Percentiles rank a stretch among this genome's conserved stretches.
Evolutionary conservation across 345 rosid species (phyloP).

Genomic region (Linum tenue): DNA sequence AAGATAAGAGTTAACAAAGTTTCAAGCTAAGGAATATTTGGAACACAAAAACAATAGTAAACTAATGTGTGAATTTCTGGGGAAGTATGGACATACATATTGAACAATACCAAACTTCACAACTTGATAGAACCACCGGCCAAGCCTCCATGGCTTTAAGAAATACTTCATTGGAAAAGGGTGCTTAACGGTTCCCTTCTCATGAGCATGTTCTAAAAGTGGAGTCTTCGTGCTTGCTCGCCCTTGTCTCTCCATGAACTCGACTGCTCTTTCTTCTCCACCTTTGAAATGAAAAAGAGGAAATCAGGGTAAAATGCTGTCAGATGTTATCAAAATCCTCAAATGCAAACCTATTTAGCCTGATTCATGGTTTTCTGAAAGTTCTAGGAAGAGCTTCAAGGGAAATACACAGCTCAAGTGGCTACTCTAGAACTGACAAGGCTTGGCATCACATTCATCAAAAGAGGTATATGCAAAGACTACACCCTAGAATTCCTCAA

Average conservation of each 20-base stretch:
- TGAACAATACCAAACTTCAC: slow-evolving; percentile 96
- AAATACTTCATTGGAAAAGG: slow-evolving; percentile 83
- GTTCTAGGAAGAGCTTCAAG: too few species aligned
- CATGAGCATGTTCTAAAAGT: slow-evolving; percentile 47
- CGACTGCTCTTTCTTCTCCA: slow-evolving; percentile 82
- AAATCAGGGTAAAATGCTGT: background rate
- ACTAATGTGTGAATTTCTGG: background rate
- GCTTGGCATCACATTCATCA: too few species aligned
- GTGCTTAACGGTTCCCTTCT: slow-evolving; percentile 59
- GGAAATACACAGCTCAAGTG: too few species aligned
- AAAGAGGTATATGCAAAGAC: too few species aligned
- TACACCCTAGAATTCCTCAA: too few species aligned
- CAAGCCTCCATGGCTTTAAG: slow-evolving; percentile 85
- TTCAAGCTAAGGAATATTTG: background rate
- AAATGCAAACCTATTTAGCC: background rate
- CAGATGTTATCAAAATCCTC: background rate
- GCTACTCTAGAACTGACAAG: too few species aligned
- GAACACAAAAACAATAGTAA: slow-evolving; percentile 6
- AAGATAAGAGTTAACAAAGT: slow-evolving; percentile 15
- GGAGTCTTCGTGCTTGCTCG: slow-evolving; percentile 54
- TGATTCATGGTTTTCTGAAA: background rate
- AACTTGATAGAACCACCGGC: slow-evolving; percentile 91
- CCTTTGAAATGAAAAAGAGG: slow-evolving; percentile 33
- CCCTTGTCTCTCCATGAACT: slow-evolving; percentile 87
- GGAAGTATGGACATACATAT: slow-evolving; percentile 58